Conservation (phyloP, 2,329 filamentous ascomycete genomes). For the Talaromyces albobiverticillius region DNA sequence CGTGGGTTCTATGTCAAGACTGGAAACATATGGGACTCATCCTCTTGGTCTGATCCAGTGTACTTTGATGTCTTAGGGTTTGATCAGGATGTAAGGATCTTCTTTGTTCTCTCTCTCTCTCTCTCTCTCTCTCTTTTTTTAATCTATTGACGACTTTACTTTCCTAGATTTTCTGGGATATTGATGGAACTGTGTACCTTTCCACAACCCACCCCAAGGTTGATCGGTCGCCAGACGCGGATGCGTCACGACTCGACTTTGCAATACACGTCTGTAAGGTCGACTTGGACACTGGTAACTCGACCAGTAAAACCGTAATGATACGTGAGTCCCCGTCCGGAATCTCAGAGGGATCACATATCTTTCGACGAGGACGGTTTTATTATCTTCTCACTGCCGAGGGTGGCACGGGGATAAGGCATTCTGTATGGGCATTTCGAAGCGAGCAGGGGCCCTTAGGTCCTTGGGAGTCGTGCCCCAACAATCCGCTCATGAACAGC, state of each 20-base stretch:
- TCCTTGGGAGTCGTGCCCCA: slow-evolving; percentile 60
- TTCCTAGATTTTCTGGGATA: slow-evolving; percentile 49
- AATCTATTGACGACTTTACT: no score
- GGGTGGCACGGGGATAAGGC: slow-evolving; percentile 57
- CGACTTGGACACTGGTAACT: slow-evolving; percentile 31
- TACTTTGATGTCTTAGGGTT: slow-evolving; percentile 2
- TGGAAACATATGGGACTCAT: background rate
- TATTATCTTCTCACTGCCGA: slow-evolving; percentile 58
- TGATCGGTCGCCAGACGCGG: slow-evolving; percentile 34
- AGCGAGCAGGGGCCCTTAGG: slow-evolving; percentile 55
- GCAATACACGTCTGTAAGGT: slow-evolving; percentile 38
- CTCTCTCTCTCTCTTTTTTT: background rate
- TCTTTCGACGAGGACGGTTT: slow-evolving; percentile 51
- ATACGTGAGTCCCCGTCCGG: slow-evolving; percentile 47
- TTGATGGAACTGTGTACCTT: slow-evolving; percentile 50
- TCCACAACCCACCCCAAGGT: slow-evolving; percentile 40
- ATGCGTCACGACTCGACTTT: slow-evolving; percentile 47
- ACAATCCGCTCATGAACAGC: slow-evolving; percentile 57
- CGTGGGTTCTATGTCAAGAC: background rate
- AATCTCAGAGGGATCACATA: slow-evolving; percentile 54
- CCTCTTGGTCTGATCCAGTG: slow-evolving; percentile 2
- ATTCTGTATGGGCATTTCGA: slow-evolving; percentile 58
- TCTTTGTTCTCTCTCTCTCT: background rate
- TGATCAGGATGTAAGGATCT: slow-evolving; percentile 48
- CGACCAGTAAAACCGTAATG: slow-evolving; percentile 26